Evolutionary conservation across 2,329 filamentous ascomycete genomes (phyloP).

Genomic region (Arthrobotrys musiformis): DNA sequence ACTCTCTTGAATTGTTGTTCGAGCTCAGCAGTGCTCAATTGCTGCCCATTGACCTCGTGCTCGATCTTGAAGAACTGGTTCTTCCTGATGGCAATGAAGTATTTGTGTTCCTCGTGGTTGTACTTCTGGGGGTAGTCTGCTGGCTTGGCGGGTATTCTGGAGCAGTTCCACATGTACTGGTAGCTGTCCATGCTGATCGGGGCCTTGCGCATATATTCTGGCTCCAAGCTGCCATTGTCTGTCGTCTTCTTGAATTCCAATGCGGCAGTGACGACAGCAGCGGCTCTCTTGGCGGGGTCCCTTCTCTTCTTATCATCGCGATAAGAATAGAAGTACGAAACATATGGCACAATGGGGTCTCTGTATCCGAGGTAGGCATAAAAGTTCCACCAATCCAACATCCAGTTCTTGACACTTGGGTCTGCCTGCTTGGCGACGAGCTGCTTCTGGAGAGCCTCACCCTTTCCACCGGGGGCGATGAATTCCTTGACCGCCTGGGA

Average conservation of each 20-base stretch:
- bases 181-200: constrained; percentile 99
- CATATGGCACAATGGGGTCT: constrained; percentile 95
- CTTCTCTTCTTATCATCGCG: constrained; percentile 88
- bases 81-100: constrained; percentile 90
- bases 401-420: constrained; percentile 88
- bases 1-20: constrained; percentile 88
- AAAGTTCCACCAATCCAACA: constrained; percentile 98
- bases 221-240: constrained; percentile 82
- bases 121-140: constrained; percentile 87
- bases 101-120: constrained; percentile 77
- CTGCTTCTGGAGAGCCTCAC: constrained; percentile 86
- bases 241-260: constrained; percentile 96
- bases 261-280: constrained; percentile 83
- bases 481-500: constrained; percentile 89
- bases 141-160: constrained; percentile 82
- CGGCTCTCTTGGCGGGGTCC: constrained; percentile 90
- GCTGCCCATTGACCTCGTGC: constrained; percentile 82
- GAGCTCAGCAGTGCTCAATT: constrained; percentile 87
- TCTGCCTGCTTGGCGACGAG: constrained; percentile 81
- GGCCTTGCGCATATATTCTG: constrained; percentile 98
- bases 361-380: constrained; percentile 91
- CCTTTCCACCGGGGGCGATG: constrained; percentile 83
- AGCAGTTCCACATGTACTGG: constrained; percentile 98
- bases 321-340: constrained; percentile 99
- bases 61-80: constrained; percentile 96